A percentile compares a stretch with the other conserved stretches of the same genome.
Evolutionary conservation across 345 rosid species (phyloP).

Genomic region (Litchi chinensis): DNA sequence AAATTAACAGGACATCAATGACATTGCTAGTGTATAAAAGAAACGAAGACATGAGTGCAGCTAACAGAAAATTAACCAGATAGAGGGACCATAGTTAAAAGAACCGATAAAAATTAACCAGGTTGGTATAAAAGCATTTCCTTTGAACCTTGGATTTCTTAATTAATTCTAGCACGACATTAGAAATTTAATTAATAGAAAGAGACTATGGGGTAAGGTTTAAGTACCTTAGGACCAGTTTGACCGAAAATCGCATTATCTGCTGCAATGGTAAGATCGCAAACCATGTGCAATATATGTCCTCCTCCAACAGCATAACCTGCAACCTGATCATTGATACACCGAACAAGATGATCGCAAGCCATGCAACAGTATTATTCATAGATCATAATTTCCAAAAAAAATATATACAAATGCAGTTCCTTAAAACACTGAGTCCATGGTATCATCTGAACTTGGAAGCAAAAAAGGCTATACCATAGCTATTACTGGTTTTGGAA

Average conservation of each 20-base stretch:
- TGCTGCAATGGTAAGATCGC: constrained; percentile 93
- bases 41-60: neutral
- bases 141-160: neutral
- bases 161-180: neutral
- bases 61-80: neutral
- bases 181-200: neutral
- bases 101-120: neutral
- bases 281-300: constrained; percentile 89
- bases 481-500: constrained; percentile 95
- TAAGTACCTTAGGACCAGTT: constrained; percentile 91
- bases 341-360: constrained; percentile 1
- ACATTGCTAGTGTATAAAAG: neutral
- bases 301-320: constrained; percentile 99
- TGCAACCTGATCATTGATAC: constrained; percentile 61
- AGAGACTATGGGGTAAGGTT: neutral
- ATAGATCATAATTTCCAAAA: neutral
- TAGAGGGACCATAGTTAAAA: neutral
- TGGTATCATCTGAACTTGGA: constrained; percentile 6
- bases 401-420: neutral
- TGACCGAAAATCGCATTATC: constrained; percentile 93
- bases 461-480: constrained; percentile 54
- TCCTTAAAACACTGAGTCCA: neutral
- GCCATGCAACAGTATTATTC: too few relatives aligned
- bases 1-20: neutral
- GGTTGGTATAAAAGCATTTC: neutral